Percentiles rank a stretch among this genome's conserved stretches.
These are phyloP conservation scores for Macadamia integrifolia DNA, from an alignment of 164 flowering plant species.

Conservation along the genomic window DNA sequence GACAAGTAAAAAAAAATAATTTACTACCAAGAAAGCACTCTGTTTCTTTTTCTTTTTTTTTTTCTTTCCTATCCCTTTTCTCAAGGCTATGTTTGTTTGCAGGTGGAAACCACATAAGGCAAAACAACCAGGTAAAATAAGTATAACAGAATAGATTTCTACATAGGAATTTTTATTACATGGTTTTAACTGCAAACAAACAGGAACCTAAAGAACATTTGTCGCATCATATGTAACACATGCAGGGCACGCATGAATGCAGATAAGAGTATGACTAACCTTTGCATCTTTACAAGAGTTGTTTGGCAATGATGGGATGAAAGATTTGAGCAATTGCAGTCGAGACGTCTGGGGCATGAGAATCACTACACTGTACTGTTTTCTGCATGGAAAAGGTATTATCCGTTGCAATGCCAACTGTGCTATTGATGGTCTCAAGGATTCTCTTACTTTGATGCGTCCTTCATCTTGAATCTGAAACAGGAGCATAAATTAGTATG, in stretches of 20 bases:
- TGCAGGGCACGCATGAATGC: background rate
- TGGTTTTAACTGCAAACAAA: no score
- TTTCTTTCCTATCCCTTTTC: no score
- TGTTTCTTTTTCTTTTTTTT: no score
- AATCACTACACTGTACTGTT: constrained; percentile 76
- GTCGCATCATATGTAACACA: background rate
- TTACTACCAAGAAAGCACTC: no score
- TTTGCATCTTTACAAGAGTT: constrained; percentile 38
- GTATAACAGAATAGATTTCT: no score
- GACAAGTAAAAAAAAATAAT: no score
- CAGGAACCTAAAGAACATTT: no score
- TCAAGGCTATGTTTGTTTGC: no score
- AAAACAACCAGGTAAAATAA: no score
- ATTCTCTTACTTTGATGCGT: constrained; percentile 54
- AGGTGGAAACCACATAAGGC: no score
- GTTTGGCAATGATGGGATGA: constrained; percentile 22
- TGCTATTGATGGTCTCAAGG: constrained; percentile 55
- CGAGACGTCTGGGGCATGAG: constrained; percentile 62
- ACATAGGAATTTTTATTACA: no score
- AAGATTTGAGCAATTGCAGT: constrained; percentile 33
- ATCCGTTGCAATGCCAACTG: constrained; percentile 60
- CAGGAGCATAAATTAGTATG: constrained; percentile 2
- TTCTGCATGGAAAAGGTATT: constrained; percentile 76
- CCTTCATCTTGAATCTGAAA: constrained; percentile 76
- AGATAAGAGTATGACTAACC: constrained; percentile 34